Conservation (phyloP, 139 green algal species). For the Haematococcus sp. region DNA sequence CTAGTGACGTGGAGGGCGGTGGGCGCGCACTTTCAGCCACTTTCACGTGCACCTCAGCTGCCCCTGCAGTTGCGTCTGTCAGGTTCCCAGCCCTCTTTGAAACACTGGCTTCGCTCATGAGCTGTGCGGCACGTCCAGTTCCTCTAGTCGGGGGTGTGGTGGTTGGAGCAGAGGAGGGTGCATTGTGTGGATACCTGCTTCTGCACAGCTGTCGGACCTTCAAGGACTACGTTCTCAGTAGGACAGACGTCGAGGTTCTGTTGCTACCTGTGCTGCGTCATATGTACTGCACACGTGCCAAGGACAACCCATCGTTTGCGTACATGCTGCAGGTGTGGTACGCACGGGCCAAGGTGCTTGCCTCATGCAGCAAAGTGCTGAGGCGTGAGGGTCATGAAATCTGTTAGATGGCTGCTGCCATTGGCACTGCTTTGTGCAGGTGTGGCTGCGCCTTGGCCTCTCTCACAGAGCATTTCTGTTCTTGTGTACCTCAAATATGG, state of each 20-base stretch:
- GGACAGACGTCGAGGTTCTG: conserved; percentile 32
- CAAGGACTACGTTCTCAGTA: conserved; percentile 13
- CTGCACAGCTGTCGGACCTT: conserved; percentile 65
- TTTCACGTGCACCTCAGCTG: conserved; percentile 23
- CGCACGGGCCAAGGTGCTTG: no score
- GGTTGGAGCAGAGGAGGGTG: background rate
- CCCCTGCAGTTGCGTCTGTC: conserved; percentile 12
- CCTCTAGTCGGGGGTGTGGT: background rate
- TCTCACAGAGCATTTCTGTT: no score
- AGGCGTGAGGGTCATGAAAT: no score
- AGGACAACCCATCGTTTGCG: conserved; percentile 24
- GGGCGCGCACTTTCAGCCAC: background rate
- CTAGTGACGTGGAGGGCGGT: no score
- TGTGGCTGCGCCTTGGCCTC: no score
- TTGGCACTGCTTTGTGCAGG: no score
- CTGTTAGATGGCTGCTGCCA: no score
- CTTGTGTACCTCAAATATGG: no score
- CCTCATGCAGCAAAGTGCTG: no score
- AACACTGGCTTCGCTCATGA: conserved; percentile 8
- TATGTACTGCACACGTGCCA: conserved; percentile 42
- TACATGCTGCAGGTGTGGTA: conserved; percentile 39
- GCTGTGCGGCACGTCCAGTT: background rate
- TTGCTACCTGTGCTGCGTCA: conserved; percentile 74
- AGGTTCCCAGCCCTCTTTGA: conserved; percentile 23
- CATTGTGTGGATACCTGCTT: conserved; percentile 67